A percentile compares a stretch with the other conserved stretches of the same genome.
phyloP scores from a whole-genome alignment of 1,284 basidiomycete genomes.

The Trametes pubescens region DNA sequence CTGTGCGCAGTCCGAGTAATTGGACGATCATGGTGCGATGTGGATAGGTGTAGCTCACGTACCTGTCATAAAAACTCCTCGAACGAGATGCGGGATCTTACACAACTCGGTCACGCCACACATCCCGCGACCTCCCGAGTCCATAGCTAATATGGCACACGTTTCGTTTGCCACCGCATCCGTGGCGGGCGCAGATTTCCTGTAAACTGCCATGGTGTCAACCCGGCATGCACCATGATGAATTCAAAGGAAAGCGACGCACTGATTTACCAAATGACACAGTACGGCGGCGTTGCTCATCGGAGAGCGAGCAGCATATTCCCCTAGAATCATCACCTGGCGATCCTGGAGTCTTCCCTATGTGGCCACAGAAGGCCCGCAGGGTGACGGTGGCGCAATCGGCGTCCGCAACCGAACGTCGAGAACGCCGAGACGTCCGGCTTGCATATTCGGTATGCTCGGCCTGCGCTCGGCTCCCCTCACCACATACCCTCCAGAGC shows the following conservation, averaged over 20 bases:
- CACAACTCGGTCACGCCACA: slow-evolving; percentile 5
- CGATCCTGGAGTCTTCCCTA: background rate
- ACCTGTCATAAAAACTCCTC: slow-evolving; percentile 5
- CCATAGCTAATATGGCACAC: slow-evolving; percentile 6
- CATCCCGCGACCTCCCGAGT: background rate
- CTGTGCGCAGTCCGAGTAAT: background rate
- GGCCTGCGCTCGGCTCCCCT: background rate
- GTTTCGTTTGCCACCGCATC: slow-evolving; percentile 1
- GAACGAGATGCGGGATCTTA: background rate
- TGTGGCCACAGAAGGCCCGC: background rate
- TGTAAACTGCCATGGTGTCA: background rate
- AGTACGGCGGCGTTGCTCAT: background rate
- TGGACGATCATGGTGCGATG: background rate
- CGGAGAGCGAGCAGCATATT: background rate
- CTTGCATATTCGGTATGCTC: background rate
- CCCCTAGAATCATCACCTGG: background rate
- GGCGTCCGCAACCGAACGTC: background rate
- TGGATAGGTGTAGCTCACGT: background rate
- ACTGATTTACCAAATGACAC: background rate
- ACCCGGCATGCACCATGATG: background rate
- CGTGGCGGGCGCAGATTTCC: slow-evolving; percentile 1
- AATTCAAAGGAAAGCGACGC: background rate
- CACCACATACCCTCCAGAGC: background rate
- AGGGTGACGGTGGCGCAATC: slow-evolving; percentile 1
- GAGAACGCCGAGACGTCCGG: background rate